Evolutionary conservation across 768 basidiomycete species (phyloP).

Genomic region (Mycena vitilis): DNA sequence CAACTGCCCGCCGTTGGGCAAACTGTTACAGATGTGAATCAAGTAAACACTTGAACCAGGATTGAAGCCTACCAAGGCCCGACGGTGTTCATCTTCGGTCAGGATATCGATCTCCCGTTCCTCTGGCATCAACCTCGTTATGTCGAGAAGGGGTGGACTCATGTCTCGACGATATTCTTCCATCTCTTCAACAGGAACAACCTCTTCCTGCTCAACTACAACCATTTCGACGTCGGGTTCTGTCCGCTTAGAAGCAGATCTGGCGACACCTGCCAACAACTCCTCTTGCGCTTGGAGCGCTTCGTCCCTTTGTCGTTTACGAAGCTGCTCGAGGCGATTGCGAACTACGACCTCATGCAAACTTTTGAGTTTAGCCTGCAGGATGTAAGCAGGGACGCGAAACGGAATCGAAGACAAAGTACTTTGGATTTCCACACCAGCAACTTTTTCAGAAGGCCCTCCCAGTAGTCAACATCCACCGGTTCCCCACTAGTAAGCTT

Average conservation of each 20-base stretch:
- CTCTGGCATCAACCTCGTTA: constrained; percentile 75
- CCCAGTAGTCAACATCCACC: constrained; percentile 98
- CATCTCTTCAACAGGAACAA: constrained; percentile 65
- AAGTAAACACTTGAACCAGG: constrained; percentile 20
- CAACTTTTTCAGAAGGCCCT: constrained; percentile 88
- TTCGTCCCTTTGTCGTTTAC: constrained; percentile 95
- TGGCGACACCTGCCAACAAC: constrained; percentile 81
- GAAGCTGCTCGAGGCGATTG: constrained; percentile 95
- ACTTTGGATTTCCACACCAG: constrained; percentile 99
- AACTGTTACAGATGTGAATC: constrained; percentile 57
- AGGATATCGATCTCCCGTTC: constrained; percentile 87
- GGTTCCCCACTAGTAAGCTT: constrained; percentile 94
- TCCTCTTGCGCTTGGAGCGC: constrained; percentile 95
- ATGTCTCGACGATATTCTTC: constrained; percentile 88
- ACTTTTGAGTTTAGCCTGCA: constrained; percentile 87
- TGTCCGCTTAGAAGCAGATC: constrained; percentile 59
- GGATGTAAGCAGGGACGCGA: constrained; percentile 25
- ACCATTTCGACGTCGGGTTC: constrained; percentile 51
- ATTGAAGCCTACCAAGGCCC: constrained; percentile 65
- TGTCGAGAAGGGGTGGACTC: constrained; percentile 85
- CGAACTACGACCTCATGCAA: constrained; percentile 97
- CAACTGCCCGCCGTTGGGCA: constrained; percentile 82
- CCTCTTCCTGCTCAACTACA: constrained; percentile 45
- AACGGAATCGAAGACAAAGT: background rate
- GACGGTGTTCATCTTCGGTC: constrained; percentile 72